Evolutionary conservation across 331 rosid species (phyloP), one percentile per base, ranked within the genome.

Genomic region (Ulmus americana): DNA sequence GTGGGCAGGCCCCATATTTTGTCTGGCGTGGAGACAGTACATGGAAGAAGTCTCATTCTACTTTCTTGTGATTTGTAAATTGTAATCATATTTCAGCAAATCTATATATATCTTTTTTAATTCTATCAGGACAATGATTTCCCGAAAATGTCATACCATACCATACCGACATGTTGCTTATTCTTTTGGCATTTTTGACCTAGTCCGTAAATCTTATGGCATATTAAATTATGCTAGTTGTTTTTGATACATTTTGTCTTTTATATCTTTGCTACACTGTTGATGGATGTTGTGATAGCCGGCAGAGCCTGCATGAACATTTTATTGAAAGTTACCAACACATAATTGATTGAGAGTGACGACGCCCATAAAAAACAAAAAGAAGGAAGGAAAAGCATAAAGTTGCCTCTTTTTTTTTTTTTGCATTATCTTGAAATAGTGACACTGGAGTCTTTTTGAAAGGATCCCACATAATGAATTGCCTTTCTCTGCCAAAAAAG

Each of bases 1-100:
- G 69, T 68, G 58, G 39, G 68, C n/a, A 22, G 76, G 83, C 59
- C 79, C 75, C 77, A 6, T 57, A 48, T 22, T 59, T 45, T 70
- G 67, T 78, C 77, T 64, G 40, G 44, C 57, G 40, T 60, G 72
- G 59, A 12, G 59, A 67, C 79, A 22, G 61, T 56, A 8, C 41
- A 35, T 10, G 64, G 46, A 13, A 49, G 49, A 14, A 28, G 46
- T 41, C 54, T 76, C 22, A 39, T 70, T 55, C 35, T 39, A 59
- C 44, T 53, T 39, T 65, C 48, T 73, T 56, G 38, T 8, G 62
- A 52, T 35, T 15, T 60, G 5, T 58, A 11, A 41, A 9, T 14
- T 15, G 22, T 53, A 20, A 53, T 53, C 38, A 53, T 49, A 65
- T 35, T 35, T 46, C 20, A 12, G 42, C 12, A 53, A 14, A 48